Evolutionary conservation across 257 asterid species (phyloP).

Genomic region (Rubia yunnanensis): DNA sequence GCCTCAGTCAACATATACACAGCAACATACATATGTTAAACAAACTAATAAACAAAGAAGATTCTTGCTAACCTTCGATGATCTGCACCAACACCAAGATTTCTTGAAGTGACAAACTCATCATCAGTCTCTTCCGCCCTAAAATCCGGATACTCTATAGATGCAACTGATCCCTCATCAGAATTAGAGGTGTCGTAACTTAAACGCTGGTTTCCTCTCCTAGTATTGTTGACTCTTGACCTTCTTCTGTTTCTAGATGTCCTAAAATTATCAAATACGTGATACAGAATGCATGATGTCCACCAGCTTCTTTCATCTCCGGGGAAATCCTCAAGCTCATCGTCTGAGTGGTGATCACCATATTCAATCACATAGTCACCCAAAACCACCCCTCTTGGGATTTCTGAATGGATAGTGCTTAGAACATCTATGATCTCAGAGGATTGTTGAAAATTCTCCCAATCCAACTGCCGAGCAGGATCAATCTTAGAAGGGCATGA

Average conservation of each 20-base stretch:
- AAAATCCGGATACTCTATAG: slow-evolving; percentile 53
- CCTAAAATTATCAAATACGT: slow-evolving; percentile 65
- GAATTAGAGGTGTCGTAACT: slow-evolving; percentile 51
- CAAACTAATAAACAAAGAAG: not conserved
- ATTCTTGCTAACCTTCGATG: slow-evolving; percentile 49
- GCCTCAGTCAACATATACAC: not conserved
- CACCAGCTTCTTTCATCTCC: slow-evolving; percentile 74
- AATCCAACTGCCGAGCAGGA: slow-evolving; percentile 75
- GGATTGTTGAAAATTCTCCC: slow-evolving; percentile 88
- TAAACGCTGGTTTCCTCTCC: slow-evolving; percentile 50
- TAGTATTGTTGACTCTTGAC: slow-evolving; percentile 51
- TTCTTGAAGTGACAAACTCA: slow-evolving; percentile 41
- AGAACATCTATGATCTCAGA: slow-evolving; percentile 77
- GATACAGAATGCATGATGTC: slow-evolving; percentile 75
- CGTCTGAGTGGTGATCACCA: slow-evolving; percentile 72
- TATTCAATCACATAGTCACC: slow-evolving; percentile 90
- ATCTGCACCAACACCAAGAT: slow-evolving; percentile 44
- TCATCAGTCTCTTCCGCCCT: slow-evolving; percentile 51
- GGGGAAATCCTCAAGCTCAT: slow-evolving; percentile 60
- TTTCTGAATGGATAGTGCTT: slow-evolving; percentile 74
- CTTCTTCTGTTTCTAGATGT: slow-evolving; percentile 72
- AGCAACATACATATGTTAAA: not conserved
- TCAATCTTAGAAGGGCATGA: slow-evolving; percentile 71
- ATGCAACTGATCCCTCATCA: slow-evolving; percentile 71
- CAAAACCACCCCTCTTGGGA: slow-evolving; percentile 76